Base-by-base conservation (phyloP, 2,329 filamentous ascomycete species). In the Fusarium mangiferae region DNA sequence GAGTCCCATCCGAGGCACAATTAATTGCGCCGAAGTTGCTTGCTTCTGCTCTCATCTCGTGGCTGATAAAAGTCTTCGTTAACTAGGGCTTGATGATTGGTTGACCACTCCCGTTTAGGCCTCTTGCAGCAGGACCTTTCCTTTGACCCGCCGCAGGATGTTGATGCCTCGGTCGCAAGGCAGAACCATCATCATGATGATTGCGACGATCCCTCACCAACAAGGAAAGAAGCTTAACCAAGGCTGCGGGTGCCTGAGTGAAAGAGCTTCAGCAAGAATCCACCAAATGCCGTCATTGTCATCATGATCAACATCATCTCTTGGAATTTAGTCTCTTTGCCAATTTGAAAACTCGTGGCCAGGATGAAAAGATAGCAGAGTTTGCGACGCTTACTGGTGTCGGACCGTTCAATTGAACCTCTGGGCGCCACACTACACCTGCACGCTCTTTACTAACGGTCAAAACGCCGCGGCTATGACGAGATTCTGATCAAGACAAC, bases 121-220 rank as follows among this genome's bases (percentile, higher is more conserved):
- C 44, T 63, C 68, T 77, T 73, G 66, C 66, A 72, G 75, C 52
- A 57, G 39, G 1, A 33, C 35, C 57, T 65, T 46, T 55, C 13
- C 45, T 45, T 54, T 44, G 65, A 64, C 68, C 74, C 72, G 62
- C 71, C 52, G 14, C 17, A 52, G 18, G 2, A 2, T 28, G 55
- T 66, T 45, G 36, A 42, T 78, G 75, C 74, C 74, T 78, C 24
- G 61, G 39, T 45, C 52, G 69, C 76, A 64, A 78, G 76, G 76
- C 75, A 78, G 35, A 33, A n/a, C 41, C 38, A 24, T 8, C 17
- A 62, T 61, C 59, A 65, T 69, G 58, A 62, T 66, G 17, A 45
- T 57, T 69, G 66, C 51, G 55, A 52, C 42, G 72, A 70, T 68
- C 72, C 41, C 28, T 64, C 22, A 75, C 71, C 45, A 74, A 72